Conservation (phyloP, 1,284 basidiomycete species). For the Ceratobasidium sp. region DNA sequence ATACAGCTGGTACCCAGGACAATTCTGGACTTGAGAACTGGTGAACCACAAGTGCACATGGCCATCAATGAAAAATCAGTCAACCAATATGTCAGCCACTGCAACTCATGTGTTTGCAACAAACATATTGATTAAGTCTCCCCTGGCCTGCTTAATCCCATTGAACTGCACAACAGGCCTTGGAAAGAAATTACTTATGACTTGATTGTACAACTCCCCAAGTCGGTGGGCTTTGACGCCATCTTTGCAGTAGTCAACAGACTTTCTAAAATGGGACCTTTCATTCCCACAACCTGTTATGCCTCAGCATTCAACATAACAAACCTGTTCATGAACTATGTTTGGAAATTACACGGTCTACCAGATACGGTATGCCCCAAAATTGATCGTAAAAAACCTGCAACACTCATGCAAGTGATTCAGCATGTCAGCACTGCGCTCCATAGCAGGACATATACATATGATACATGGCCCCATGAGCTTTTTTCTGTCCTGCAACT, state of each 20-base stretch:
- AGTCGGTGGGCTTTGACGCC: background rate
- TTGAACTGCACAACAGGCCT: background rate
- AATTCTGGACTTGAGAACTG: too few species aligned
- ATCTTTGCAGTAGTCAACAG: background rate
- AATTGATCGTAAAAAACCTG: too few species aligned
- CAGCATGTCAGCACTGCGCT: too few species aligned
- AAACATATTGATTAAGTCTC: background rate
- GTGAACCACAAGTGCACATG: too few species aligned
- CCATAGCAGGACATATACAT: too few species aligned
- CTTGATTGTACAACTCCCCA: background rate
- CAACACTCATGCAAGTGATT: background rate
- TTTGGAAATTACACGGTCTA: constrained; percentile 31
- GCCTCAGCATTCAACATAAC: background rate
- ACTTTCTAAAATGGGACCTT: constrained; percentile 32
- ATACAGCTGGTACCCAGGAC: too few species aligned
- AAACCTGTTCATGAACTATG: constrained; percentile 10
- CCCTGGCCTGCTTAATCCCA: background rate
- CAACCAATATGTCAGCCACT: constrained; percentile 34
- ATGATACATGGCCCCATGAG: too few species aligned
- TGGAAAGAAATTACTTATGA: constrained; percentile 27
- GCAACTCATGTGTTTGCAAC: constrained; percentile 26
- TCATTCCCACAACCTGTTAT: constrained; percentile 46
- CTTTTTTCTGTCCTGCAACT: too few species aligned
- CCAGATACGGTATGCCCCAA: background rate
- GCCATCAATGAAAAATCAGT: background rate